Conservation (phyloP, 1,284 basidiomycete genomes). For the Ustilago tritici region DNA sequence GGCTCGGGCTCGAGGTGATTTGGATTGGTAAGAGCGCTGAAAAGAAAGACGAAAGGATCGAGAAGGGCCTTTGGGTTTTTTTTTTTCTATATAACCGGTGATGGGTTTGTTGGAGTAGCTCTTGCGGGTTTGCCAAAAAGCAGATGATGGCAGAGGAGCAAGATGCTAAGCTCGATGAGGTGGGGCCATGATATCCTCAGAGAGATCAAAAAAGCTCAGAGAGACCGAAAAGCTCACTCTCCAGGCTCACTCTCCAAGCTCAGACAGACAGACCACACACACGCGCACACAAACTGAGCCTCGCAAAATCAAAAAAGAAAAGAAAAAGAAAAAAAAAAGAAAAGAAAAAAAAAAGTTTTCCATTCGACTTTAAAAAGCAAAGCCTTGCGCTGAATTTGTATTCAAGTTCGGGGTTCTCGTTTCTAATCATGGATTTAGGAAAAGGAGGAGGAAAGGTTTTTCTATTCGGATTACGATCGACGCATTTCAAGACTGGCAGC, state of each 20-base stretch:
- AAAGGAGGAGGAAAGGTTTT: no score
- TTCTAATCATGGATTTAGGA: neutral
- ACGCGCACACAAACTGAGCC: neutral
- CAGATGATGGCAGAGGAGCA: constrained; percentile 42
- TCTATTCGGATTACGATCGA: neutral
- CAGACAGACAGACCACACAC: neutral
- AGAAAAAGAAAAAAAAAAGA: neutral
- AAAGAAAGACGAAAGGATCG: constrained; percentile 46
- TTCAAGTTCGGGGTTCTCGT: neutral
- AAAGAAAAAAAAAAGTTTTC: constrained; percentile 37
- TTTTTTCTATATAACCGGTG: constrained; percentile 23
- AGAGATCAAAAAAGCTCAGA: neutral
- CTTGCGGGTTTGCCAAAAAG: constrained; percentile 37
- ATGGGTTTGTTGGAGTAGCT: constrained; percentile 10
- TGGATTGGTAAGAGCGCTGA: constrained; percentile 30
- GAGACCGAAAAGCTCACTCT: no score
- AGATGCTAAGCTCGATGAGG: constrained; percentile 17
- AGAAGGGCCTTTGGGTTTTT: constrained; percentile 18
- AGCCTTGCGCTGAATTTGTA: neutral
- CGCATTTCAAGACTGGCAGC: no score
- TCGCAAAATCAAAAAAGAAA: neutral
- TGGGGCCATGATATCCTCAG: constrained; percentile 22
- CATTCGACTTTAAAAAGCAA: neutral
- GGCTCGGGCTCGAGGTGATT: constrained; percentile 6
- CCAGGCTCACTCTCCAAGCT: no score